Base-by-base conservation (phyloP, 2,329 filamentous ascomycete species). In the Talaromyces rugulosus region DNA sequence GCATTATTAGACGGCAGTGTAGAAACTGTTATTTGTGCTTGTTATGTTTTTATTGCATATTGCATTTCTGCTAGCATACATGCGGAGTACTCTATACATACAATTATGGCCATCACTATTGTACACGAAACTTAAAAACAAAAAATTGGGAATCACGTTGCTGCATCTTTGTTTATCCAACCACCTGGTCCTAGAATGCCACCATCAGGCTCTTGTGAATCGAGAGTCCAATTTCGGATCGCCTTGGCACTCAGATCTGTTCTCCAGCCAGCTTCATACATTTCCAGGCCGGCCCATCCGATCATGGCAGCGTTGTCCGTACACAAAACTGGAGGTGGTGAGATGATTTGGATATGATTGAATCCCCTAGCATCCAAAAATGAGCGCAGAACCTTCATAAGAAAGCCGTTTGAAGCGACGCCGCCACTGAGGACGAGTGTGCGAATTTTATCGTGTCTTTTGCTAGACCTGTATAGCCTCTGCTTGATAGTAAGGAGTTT, bases 221-320 rank as follows among this genome's bases (percentile, higher is more conserved):
- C 91, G 74, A 96, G 83, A 2, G 87, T 81, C 92, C 92, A 96
- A 72, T 87, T 90, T 54, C 83, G 81, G 53, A 89, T 71, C 2
- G 88, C 83, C 54, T 82, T 73, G 61, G 88, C 83, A 28, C 79
- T 81, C 61, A 93, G 70, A 23, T 84, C 82, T 8, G 86, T 88
- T 62, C 80, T 77, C 81, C 86, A 93, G 0, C 94, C 93, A 0
- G 85, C 86, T 74, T 90, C 84, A 71, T 85, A 97, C 93, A 99
- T 97, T 77, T 98, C 93, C 66, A 93, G 83, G 0, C 89, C 95
- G 0, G 93, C 83, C 94, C 95, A 98, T 1, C 89, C 94, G 72
- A 98, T 93, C 95, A 99, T 99, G 55, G 92, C 91, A 12, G 95
- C 95, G 75, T 99, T 98, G 71, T 99, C 95, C 0, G 92, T 97